phyloP scores from a whole-genome alignment of 345 rosid genomes.

The Dimocarpus longan region DNA sequence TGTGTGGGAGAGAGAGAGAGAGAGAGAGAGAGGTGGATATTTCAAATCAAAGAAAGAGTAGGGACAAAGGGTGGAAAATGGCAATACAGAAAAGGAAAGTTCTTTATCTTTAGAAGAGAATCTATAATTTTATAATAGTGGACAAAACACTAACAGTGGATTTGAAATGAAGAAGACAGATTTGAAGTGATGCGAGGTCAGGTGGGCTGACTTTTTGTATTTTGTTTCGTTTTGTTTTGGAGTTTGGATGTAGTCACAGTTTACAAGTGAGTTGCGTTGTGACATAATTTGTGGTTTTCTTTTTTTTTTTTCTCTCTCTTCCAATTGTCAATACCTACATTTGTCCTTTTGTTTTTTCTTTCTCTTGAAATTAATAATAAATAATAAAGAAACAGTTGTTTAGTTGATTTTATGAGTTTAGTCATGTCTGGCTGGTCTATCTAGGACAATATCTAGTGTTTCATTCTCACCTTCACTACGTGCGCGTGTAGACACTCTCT shows the following conservation, averaged over 20 bases:
- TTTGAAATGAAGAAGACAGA: conserved; percentile 32
- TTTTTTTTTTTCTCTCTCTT: neutral
- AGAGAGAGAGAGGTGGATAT: conserved; percentile 22
- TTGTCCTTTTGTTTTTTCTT: conserved; percentile 42
- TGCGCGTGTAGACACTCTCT: neutral
- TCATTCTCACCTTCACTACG: neutral
- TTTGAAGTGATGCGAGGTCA: neutral
- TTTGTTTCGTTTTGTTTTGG: neutral
- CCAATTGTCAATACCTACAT: conserved; percentile 36
- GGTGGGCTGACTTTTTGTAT: conserved; percentile 49
- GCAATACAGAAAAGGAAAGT: conserved; percentile 37
- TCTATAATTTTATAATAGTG: conserved; percentile 21
- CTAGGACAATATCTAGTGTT: conserved; percentile 6
- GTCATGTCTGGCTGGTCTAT: conserved; percentile 17
- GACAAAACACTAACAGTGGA: conserved; percentile 29
- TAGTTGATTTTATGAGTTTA: neutral
- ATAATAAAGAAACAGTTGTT: neutral
- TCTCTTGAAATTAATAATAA: too few species aligned
- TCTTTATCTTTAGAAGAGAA: conserved; percentile 40
- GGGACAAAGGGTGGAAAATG: conserved; percentile 16
- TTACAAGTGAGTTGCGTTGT: neutral
- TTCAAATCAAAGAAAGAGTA: conserved; percentile 42
- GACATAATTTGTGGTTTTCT: neutral
- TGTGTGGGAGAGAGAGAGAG: conserved; percentile 18
- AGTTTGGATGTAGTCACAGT: conserved; percentile 14